Conservation (phyloP, 2,329 filamentous ascomycete genomes). For the Trichoderma brevicompactum region DNA sequence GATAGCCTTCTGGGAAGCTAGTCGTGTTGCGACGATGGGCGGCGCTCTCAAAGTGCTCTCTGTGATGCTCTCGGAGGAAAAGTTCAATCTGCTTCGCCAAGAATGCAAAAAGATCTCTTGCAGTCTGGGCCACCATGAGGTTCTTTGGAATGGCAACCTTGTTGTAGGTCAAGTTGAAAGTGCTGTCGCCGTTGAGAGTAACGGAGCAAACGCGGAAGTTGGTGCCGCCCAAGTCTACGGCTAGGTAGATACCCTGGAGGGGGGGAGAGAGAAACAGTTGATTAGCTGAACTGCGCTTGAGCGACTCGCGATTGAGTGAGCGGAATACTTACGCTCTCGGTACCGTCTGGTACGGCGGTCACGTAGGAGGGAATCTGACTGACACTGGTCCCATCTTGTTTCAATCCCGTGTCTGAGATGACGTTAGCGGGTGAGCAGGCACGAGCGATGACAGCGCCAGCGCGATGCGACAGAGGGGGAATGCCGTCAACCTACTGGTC, state of each 20-base stretch:
- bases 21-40: slow-evolving; percentile 65
- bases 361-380: slow-evolving; percentile 98
- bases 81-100: slow-evolving; percentile 88
- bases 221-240: slow-evolving; percentile 96
- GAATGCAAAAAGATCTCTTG: slow-evolving; percentile 87
- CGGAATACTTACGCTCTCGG: slow-evolving; percentile 74
- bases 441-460: background rate
- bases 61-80: slow-evolving; percentile 86
- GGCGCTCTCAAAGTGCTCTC: slow-evolving; percentile 79
- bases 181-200: slow-evolving; percentile 89
- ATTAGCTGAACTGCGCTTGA: background rate
- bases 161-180: slow-evolving; percentile 89
- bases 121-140: slow-evolving; percentile 86
- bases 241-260: slow-evolving; percentile 86
- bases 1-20: slow-evolving; percentile 61
- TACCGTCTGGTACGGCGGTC: slow-evolving; percentile 93
- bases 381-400: slow-evolving; percentile 76
- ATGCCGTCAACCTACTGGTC: slow-evolving; percentile 62
- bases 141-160: slow-evolving; percentile 90
- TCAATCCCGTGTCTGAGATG: slow-evolving; percentile 74
- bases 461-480: background rate
- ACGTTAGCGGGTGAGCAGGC: slow-evolving; percentile 28
- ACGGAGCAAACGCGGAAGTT: slow-evolving; percentile 99
- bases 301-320: background rate
- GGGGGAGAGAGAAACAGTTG: background rate